Base-by-base conservation (phyloP, 2,329 filamentous ascomycete species). In the Aspergillus latus region DNA sequence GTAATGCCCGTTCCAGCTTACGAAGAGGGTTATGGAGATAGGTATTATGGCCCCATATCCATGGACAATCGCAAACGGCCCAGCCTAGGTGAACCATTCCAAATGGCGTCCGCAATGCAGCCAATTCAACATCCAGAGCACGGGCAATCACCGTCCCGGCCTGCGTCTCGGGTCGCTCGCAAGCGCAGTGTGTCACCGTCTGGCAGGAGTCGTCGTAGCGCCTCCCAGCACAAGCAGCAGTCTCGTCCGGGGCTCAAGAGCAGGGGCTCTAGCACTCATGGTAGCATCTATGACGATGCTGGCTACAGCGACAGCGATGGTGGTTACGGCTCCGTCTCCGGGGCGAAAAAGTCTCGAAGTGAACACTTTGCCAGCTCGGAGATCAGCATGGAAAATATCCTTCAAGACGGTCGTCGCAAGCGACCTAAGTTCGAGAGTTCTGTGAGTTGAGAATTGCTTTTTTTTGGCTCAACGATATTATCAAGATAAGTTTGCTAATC, bases 361-460 rank as follows among this genome's bases (percentile, higher is more conserved):
- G 92, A 97, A 68, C 88, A 91, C 62, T 85, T 96, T 67, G 92
- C 90, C 48, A 97, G 91, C 72, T 96, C 94, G 13, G 94, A 99
- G 66, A 99, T 99, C 70, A 97, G 93, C 72, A 85, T 97, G 65
- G 92, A 97, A 66, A 99, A 99, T 72, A 97, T 99, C 74, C 89
- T 99, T 59, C 93, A 97, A 76, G 94, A 95, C 70, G 92, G 93
- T 64, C 88, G 94, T 74, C 88, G 94, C 71, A 97, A 97, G 81
- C 86, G 92, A 70, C 90, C 93, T 67, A 97, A 96, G 76, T 88
- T 88, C 78, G 93, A 97, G 75, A 97, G 93, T 79, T 97, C 93
- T 76, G 93, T 97, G 88, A 87, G 93, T 82, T 57, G 34, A 49
- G 43, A 48, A 39, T n/a, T 46, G 11, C 32, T 37, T 29, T 29